A percentile compares a stretch with the other conserved stretches of the same genome.
phyloP scores from a whole-genome alignment of 1,139 yeast genomes.

The Kluyveromyces sp. region DNA sequence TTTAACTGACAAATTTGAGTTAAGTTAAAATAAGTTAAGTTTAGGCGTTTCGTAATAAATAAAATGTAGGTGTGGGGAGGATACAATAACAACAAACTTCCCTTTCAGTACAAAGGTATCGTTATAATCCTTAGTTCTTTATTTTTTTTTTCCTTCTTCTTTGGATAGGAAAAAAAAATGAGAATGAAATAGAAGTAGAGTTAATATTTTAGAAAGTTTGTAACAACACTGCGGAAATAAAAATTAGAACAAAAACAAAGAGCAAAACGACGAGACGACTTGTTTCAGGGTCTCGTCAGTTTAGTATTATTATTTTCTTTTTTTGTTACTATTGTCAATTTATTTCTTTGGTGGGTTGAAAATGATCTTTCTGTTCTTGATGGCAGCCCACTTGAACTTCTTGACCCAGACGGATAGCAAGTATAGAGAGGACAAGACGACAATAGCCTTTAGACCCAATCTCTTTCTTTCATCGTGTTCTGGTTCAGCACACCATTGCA shows the following conservation, averaged over 20 bases:
- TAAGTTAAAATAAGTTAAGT: neutral
- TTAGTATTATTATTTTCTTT: neutral
- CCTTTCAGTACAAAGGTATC: neutral
- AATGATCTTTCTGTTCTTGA: conserved; percentile 90
- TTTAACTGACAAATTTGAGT: neutral
- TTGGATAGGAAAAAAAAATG: neutral
- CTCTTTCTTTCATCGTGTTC: conserved; percentile 98
- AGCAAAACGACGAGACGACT: too few species aligned
- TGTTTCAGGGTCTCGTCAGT: neutral
- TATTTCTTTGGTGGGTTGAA: conserved; percentile 84
- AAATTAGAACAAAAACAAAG: neutral
- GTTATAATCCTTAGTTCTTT: neutral
- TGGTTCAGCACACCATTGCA: conserved; percentile 98
- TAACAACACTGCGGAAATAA: neutral
- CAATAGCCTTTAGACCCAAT: conserved; percentile 88
- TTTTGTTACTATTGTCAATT: neutral
- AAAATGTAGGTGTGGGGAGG: neutral
- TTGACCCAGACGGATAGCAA: conserved; percentile 85
- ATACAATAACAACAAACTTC: neutral
- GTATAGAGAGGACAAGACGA: conserved; percentile 72
- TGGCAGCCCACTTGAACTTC: conserved; percentile 96
- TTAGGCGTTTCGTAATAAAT: conserved; percentile 1
- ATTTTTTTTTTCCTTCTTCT: too few species aligned
- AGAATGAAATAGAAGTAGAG: neutral
- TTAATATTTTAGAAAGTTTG: neutral